Evolutionary conservation across 2,329 filamentous ascomycete species (phyloP).

Genomic region (Fusarium tuaranense): DNA sequence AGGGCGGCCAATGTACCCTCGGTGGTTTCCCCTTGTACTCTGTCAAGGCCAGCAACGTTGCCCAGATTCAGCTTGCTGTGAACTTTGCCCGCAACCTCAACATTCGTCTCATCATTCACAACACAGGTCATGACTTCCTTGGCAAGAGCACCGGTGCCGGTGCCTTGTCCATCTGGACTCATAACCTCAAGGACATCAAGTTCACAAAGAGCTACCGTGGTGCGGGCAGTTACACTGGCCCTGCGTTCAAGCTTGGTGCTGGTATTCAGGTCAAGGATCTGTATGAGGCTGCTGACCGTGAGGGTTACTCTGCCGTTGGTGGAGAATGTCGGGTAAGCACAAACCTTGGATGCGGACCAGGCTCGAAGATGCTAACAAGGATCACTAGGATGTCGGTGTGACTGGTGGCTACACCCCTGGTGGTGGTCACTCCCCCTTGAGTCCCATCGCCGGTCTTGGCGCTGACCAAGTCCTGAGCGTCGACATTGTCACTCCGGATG

Average conservation of each 20-base stretch:
- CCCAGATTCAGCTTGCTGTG: constrained; percentile 59
- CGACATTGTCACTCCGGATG: constrained; percentile 64
- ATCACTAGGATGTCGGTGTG: constrained; percentile 61
- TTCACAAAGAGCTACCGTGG: constrained; percentile 55
- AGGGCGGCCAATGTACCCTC: constrained; percentile 48
- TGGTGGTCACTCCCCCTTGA: constrained; percentile 67
- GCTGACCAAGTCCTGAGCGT: constrained; percentile 69
- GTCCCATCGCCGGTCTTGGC: constrained; percentile 64
- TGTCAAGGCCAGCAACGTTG: constrained; percentile 55
- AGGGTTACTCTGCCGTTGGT: constrained; percentile 63
- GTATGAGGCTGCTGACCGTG: constrained; percentile 56
- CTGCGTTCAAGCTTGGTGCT: constrained; percentile 64
- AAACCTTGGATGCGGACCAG: accelerated
- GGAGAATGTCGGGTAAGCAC: constrained; percentile 57
- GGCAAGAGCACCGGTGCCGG: constrained; percentile 69
- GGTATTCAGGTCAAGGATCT: constrained; percentile 64
- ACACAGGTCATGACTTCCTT: constrained; percentile 65
- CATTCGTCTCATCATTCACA: constrained; percentile 60
- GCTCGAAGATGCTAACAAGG: background rate
- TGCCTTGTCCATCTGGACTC: constrained; percentile 55
- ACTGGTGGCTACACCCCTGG: constrained; percentile 71
- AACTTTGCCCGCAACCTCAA: constrained; percentile 61
- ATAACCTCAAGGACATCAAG: constrained; percentile 54
- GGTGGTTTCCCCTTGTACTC: constrained; percentile 58
- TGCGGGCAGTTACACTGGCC: constrained; percentile 58